Evolutionary conservation across 345 rosid species (phyloP).

Genomic region (Gossypium arboreum): DNA sequence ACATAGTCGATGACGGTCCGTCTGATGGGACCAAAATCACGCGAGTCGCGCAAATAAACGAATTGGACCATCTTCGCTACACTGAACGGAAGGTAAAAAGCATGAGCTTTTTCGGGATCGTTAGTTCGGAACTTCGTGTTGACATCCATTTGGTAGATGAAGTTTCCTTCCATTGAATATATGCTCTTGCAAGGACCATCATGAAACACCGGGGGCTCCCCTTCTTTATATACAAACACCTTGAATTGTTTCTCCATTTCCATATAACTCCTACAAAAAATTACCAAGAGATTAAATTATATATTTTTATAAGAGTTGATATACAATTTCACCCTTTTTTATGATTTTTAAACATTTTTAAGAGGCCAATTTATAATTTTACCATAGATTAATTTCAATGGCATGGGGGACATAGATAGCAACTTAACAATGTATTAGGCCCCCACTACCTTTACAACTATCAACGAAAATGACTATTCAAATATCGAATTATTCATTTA

Average conservation of each 20-base stretch:
- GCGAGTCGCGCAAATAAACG: slow-evolving; percentile 62
- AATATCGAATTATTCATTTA: no score
- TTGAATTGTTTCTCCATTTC: slow-evolving; percentile 86
- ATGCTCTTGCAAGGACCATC: slow-evolving; percentile 93
- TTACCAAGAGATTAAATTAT: not conserved
- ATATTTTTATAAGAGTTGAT: no score
- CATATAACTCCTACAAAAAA: slow-evolving; percentile 63
- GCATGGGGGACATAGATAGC: no score
- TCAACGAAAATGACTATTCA: no score
- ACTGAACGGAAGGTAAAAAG: slow-evolving; percentile 73
- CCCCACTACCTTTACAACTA: no score
- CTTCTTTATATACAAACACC: slow-evolving; percentile 76
- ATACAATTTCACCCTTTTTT: no score
- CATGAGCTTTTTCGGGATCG: slow-evolving; percentile 69
- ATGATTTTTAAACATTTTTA: no score
- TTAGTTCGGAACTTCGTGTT: slow-evolving; percentile 41
- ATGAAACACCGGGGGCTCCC: slow-evolving; percentile 83
- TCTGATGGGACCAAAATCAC: slow-evolving; percentile 43
- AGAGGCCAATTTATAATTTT: no score
- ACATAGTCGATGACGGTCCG: slow-evolving; percentile 53
- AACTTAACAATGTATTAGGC: no score
- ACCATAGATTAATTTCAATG: no score
- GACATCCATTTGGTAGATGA: slow-evolving; percentile 48
- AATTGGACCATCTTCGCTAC: slow-evolving; percentile 71
- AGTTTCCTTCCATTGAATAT: slow-evolving; percentile 84